Evolutionary conservation across 495 filamentous ascomycete genomes (phyloP).

Genomic region (Penicillium taxi): DNA sequence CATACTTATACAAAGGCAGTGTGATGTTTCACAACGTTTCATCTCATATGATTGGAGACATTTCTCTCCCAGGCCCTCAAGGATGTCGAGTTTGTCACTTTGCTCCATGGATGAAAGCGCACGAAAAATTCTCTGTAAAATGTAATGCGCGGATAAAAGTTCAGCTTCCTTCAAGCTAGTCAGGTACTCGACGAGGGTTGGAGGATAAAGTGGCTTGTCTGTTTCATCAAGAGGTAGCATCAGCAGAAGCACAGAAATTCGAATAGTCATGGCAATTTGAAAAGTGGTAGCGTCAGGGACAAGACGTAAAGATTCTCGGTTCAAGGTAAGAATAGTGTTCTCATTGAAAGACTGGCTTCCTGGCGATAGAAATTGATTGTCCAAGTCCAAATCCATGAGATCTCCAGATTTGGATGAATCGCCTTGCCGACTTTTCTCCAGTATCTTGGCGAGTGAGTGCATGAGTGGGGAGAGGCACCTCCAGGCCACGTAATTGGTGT

Average conservation of each 20-base stretch:
- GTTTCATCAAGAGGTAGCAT: slow-evolving; percentile 10
- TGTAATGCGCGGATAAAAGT: slow-evolving; percentile 45
- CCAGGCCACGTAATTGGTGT: slow-evolving; percentile 9
- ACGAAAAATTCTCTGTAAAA: slow-evolving; percentile 42
- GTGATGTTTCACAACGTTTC: slow-evolving; percentile 68
- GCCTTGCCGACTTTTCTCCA: slow-evolving; percentile 35
- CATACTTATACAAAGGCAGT: slow-evolving; percentile 60
- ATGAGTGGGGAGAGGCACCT: slow-evolving; percentile 20
- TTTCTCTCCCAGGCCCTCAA: slow-evolving; percentile 47
- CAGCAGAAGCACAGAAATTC: slow-evolving; percentile 27
- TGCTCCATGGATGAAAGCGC: slow-evolving; percentile 23
- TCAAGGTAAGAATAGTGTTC: slow-evolving; percentile 21
- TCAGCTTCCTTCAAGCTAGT: slow-evolving; percentile 50
- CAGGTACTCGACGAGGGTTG: slow-evolving; percentile 50
- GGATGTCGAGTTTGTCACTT: slow-evolving; percentile 34
- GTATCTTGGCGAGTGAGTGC: slow-evolving; percentile 23
- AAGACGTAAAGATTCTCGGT: slow-evolving; percentile 22
- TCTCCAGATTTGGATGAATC: slow-evolving; percentile 42
- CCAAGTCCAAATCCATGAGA: slow-evolving; percentile 75
- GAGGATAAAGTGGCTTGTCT: slow-evolving; percentile 27
- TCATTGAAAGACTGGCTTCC: slow-evolving; percentile 30
- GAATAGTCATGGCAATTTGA: slow-evolving; percentile 32
- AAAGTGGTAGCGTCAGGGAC: slow-evolving; percentile 27
- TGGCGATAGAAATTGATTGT: slow-evolving; percentile 58
- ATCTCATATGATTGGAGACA: slow-evolving; percentile 57